A percentile compares a stretch with the other conserved stretches of the same genome.
These are phyloP conservation scores for Fraxinus sp. DNA, from an alignment of 305 asterid species.

Conservation along the genomic window DNA sequence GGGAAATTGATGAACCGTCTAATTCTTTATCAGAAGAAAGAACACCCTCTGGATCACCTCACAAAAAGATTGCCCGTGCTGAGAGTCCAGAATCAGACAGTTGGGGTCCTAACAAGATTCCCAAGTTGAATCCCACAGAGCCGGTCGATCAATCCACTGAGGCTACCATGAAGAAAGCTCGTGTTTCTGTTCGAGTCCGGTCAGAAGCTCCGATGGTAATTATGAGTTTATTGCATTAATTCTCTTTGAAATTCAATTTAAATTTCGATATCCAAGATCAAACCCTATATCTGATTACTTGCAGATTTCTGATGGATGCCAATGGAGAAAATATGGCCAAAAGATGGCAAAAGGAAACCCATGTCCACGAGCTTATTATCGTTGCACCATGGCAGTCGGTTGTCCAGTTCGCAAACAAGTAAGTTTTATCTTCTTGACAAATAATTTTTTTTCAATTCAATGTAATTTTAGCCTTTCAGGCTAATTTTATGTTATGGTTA, in stretches of 20 bases:
- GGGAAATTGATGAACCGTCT: slow-evolving; percentile 29
- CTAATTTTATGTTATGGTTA: not conserved
- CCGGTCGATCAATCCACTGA: slow-evolving; percentile 53
- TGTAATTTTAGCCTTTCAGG: not conserved
- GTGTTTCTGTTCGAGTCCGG: slow-evolving; percentile 95
- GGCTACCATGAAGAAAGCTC: slow-evolving; percentile 88
- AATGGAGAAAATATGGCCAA: slow-evolving; percentile 81
- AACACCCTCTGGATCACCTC: slow-evolving; percentile 44
- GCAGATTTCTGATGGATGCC: slow-evolving; percentile 79
- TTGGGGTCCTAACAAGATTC: slow-evolving; percentile 54
- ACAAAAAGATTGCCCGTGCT: slow-evolving; percentile 35
- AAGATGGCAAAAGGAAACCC: slow-evolving; percentile 86
- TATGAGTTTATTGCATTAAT: not conserved
- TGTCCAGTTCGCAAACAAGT: slow-evolving; percentile 79
- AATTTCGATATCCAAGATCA: not conserved
- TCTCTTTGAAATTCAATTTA: not conserved
- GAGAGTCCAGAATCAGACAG: slow-evolving; percentile 72
- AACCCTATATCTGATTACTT: not conserved
- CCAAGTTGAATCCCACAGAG: slow-evolving; percentile 42
- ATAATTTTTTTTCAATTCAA: not conserved
- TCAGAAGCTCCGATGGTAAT: slow-evolving; percentile 88
- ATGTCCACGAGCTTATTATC: slow-evolving; percentile 74
- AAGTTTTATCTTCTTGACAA: not conserved
- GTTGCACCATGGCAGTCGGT: slow-evolving; percentile 74
- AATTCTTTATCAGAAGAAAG: slow-evolving; percentile 50